Conservation (phyloP, 371 early-diverging fungal genomes). For the Saksenaea vasiformis region DNA sequence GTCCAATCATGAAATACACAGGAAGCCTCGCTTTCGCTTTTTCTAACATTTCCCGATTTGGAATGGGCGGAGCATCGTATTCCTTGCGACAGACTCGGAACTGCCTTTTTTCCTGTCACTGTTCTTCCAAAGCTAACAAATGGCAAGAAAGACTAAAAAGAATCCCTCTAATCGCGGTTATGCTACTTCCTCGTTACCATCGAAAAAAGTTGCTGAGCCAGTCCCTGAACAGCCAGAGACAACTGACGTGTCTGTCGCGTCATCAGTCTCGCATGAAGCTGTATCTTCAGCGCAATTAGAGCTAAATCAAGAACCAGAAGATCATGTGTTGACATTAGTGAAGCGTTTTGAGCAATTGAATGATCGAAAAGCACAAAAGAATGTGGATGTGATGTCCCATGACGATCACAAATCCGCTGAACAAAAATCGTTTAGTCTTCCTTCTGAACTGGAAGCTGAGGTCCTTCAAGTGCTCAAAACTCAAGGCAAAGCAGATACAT, state of each 20-base stretch:
- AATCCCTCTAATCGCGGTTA: neutral
- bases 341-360: conserved; percentile 22
- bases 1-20: no score
- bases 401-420: conserved; percentile 5
- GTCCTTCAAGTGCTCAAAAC: conserved; percentile 22
- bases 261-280: neutral
- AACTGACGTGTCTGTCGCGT: neutral
- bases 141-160: conserved; percentile 1
- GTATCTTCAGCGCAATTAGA: neutral
- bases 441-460: conserved; percentile 23
- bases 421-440: conserved; percentile 17
- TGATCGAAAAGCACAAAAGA: conserved; percentile 20
- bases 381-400: conserved; percentile 17
- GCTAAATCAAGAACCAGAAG: neutral
- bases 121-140: neutral
- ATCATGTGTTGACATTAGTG: conserved; percentile 13
- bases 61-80: no score
- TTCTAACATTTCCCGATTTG: no score
- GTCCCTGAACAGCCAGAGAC: neutral
- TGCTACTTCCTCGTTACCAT: neutral
- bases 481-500: neutral
- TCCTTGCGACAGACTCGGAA: no score
- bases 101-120: no score
- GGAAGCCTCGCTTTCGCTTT: no score
- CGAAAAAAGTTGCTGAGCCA: neutral